Evolutionary conservation across 2,329 filamentous ascomycete genomes (phyloP).

Genomic region (Pseudonectria foliicola): DNA sequence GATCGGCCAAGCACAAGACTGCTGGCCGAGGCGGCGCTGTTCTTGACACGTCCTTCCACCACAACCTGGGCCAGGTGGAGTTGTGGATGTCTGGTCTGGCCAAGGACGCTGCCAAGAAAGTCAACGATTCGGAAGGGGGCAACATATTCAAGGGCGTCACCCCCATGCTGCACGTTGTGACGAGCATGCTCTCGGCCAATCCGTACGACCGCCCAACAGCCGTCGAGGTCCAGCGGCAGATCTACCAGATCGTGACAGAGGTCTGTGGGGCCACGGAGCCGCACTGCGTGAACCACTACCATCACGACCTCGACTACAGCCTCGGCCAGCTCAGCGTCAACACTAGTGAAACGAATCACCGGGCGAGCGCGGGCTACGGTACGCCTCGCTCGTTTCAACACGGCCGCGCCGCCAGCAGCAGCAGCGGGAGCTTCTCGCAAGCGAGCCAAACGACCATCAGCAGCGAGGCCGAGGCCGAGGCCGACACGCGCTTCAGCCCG

Average conservation of each 20-base stretch:
- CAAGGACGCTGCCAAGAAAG: slow-evolving; percentile 49
- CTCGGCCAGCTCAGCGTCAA: slow-evolving; percentile 18
- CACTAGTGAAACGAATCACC: slow-evolving; percentile 4
- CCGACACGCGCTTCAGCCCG: slow-evolving; percentile 1
- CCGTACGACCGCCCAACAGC: slow-evolving; percentile 48
- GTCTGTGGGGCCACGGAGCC: slow-evolving; percentile 41
- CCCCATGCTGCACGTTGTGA: slow-evolving; percentile 45
- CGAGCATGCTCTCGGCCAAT: slow-evolving; percentile 46
- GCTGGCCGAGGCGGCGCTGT: slow-evolving; percentile 52
- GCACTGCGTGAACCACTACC: slow-evolving; percentile 48
- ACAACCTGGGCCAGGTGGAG: slow-evolving; percentile 61
- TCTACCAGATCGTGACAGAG: slow-evolving; percentile 46
- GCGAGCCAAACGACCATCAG: slow-evolving; percentile 26
- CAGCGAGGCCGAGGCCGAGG: slow-evolving; percentile 21
- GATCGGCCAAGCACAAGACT: slow-evolving; percentile 57
- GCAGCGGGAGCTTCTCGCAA: slow-evolving; percentile 30
- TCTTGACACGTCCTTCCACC: slow-evolving; percentile 65
- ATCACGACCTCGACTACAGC: slow-evolving; percentile 23
- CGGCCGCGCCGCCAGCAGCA: slow-evolving; percentile 26
- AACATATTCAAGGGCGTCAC: slow-evolving; percentile 43
- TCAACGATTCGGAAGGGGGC: slow-evolving; percentile 31
- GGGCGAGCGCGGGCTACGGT: slow-evolving; percentile 24
- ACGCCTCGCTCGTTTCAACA: slow-evolving; percentile 22
- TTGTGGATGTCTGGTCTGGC: slow-evolving; percentile 58
- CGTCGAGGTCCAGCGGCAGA: slow-evolving; percentile 42